Evolutionary conservation across 768 basidiomycete genomes (phyloP).

Genomic region (Boletus tomentosulus): DNA sequence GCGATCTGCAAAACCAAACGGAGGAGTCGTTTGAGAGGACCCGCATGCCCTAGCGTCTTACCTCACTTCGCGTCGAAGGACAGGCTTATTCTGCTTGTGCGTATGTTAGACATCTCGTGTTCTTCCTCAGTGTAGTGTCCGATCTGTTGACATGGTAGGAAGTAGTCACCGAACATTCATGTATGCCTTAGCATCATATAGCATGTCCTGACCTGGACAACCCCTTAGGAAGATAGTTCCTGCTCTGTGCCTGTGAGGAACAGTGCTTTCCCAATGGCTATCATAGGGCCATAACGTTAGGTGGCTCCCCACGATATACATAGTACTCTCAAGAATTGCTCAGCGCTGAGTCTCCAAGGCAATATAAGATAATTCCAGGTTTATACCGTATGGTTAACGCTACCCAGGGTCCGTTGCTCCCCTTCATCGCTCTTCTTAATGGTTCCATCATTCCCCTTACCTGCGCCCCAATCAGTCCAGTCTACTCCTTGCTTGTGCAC

Average conservation of each 20-base stretch:
- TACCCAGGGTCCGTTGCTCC: not conserved
- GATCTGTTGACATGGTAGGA: not conserved
- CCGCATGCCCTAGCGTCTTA: no score
- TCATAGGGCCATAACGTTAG: not conserved
- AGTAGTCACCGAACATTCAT: not conserved
- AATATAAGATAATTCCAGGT: not conserved
- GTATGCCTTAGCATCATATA: not conserved
- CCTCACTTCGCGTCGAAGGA: not conserved
- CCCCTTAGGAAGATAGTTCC: not conserved
- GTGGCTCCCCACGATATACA: not conserved
- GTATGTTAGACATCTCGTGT: not conserved
- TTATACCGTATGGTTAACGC: not conserved
- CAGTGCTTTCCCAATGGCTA: not conserved
- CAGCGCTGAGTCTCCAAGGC: not conserved
- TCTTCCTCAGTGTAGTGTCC: not conserved
- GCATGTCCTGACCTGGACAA: not conserved
- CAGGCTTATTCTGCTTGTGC: not conserved
- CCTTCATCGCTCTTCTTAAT: not conserved
- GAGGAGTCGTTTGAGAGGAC: constrained; percentile 9
- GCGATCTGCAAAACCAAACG: constrained; percentile 16
- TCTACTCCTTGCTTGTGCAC: constrained; percentile 84
- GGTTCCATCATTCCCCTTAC: not conserved
- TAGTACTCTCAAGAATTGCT: not conserved
- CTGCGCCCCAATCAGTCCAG: constrained; percentile 55
- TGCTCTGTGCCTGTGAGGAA: not conserved